Evolutionary conservation across 441 rosid genomes (phyloP).

Genomic region (Raphanus hybrid): DNA sequence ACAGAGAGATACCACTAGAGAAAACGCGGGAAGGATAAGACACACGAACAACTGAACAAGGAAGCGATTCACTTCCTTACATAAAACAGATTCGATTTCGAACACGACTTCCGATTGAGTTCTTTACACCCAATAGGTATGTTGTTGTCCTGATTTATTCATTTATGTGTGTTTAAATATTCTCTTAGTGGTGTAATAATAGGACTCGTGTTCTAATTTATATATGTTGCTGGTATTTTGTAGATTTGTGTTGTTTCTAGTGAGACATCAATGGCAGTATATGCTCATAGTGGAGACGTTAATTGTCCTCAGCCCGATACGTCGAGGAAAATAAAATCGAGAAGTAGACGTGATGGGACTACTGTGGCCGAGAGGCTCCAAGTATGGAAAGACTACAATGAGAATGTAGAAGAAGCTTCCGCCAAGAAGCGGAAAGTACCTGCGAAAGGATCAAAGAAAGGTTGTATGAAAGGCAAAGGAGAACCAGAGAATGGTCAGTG

Average conservation of each 20-base stretch:
- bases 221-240: not conserved
- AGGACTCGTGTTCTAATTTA: not conserved
- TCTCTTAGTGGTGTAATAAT: not conserved
- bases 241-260: slow-evolving; percentile 20
- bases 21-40: not conserved
- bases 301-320: not conserved
- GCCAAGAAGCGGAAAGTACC: slow-evolving; percentile 47
- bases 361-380: slow-evolving; percentile 55
- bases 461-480: slow-evolving; percentile 87
- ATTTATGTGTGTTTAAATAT: not conserved
- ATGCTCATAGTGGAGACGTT: not conserved
- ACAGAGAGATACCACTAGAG: not conserved
- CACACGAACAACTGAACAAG: not conserved
- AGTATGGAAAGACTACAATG: slow-evolving; percentile 60
- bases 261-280: slow-evolving; percentile 23
- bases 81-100: too few species aligned
- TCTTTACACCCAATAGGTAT: slow-evolving; percentile 14
- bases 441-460: slow-evolving; percentile 76
- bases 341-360: slow-evolving; percentile 44
- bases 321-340: slow-evolving; percentile 47
- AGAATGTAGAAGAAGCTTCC: slow-evolving; percentile 29
- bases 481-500: slow-evolving; percentile 73
- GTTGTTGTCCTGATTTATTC: not conserved
- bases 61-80: not conserved
- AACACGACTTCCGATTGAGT: too few species aligned